phyloP scores from a whole-genome alignment of 805 yeast species.

The Saturnispora serradocipensis region DNA sequence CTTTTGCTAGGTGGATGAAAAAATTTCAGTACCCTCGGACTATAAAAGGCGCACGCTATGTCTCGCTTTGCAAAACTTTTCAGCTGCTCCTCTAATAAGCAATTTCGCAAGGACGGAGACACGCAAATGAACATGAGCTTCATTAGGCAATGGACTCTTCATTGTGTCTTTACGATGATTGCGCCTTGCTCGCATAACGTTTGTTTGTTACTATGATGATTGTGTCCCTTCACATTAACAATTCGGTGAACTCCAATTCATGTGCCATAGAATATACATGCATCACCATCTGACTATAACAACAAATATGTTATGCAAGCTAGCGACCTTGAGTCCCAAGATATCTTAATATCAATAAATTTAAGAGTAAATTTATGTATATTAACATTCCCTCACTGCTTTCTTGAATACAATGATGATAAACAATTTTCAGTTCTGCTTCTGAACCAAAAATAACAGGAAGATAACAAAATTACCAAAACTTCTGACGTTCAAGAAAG shows the following conservation, averaged over 20 bases:
- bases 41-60: not conserved
- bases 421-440: constrained; percentile 86
- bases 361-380: constrained; percentile 6
- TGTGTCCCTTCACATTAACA: constrained; percentile 26
- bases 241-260: constrained; percentile 27
- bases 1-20: not conserved
- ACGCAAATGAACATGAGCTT: not conserved
- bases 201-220: constrained; percentile 24
- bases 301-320: not conserved
- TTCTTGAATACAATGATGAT: constrained; percentile 47
- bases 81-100: not conserved
- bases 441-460: constrained; percentile 65
- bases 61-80: not conserved
- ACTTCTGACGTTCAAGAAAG: constrained; percentile 31
- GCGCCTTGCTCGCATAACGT: not conserved
- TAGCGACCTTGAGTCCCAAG: too few relatives aligned
- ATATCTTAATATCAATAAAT: not conserved
- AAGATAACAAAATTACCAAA: constrained; percentile 69
- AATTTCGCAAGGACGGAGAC: not conserved
- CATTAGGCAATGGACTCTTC: not conserved
- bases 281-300: constrained; percentile 86
- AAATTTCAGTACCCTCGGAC: not conserved
- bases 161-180: not conserved
- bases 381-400: constrained; percentile 1
- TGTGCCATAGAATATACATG: constrained; percentile 86